Evolutionary conservation across 257 asterid genomes (phyloP).

Genomic region (Scutellaria minor): DNA sequence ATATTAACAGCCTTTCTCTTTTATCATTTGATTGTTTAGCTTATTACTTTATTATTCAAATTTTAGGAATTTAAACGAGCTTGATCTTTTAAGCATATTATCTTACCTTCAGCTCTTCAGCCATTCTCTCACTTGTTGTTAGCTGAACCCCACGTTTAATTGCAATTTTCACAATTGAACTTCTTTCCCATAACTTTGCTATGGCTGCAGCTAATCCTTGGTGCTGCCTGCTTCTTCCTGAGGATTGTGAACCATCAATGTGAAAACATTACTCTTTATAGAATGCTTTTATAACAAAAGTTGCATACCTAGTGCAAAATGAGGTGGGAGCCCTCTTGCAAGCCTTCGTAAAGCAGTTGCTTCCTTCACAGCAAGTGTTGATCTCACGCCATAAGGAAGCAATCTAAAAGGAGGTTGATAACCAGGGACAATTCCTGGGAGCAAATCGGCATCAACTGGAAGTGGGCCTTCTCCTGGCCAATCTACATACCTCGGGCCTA

Average conservation of each 20-base stretch:
- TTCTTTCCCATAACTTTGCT: slow-evolving; percentile 90
- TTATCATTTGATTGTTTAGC: slow-evolving; percentile 9
- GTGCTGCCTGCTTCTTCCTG: slow-evolving; percentile 99
- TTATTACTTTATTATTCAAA: neutral
- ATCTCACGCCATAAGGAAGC: slow-evolving; percentile 92
- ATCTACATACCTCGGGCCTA: slow-evolving; percentile 88
- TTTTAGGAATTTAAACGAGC: slow-evolving; percentile 1
- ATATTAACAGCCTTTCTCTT: slow-evolving; percentile 11
- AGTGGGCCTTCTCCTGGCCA: slow-evolving; percentile 95
- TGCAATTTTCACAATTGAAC: slow-evolving; percentile 87
- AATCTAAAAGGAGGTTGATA: slow-evolving; percentile 84
- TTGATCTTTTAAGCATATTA: slow-evolving; percentile 20
- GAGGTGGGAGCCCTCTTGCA: slow-evolving; percentile 90
- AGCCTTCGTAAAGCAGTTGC: slow-evolving; percentile 85
- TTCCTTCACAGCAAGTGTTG: slow-evolving; percentile 69
- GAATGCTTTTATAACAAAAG: slow-evolving; percentile 28
- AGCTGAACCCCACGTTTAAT: slow-evolving; percentile 96
- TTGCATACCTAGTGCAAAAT: slow-evolving; percentile 85
- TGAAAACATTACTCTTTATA: slow-evolving; percentile 10
- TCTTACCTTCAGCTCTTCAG: slow-evolving; percentile 95
- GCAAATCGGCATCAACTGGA: slow-evolving; percentile 97
- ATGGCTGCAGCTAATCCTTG: slow-evolving; percentile 96
- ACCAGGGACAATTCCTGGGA: slow-evolving; percentile 69
- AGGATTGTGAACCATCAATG: slow-evolving; percentile 30
- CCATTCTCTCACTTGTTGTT: slow-evolving; percentile 98